Base-by-base conservation (phyloP, 176 grass and related monocot species). In the Lolium multiflorum region DNA sequence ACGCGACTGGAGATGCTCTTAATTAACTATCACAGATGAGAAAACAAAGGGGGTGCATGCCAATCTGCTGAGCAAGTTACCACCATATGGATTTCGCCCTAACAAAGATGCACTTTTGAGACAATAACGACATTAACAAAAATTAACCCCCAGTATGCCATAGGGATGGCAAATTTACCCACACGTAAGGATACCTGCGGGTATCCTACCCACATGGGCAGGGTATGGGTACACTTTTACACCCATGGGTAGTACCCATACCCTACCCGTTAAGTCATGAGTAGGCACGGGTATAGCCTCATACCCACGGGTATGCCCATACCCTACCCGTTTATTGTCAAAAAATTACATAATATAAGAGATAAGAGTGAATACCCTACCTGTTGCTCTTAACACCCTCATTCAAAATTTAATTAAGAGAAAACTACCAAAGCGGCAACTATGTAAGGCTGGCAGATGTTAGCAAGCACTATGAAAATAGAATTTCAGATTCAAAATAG, bases 1-100 rank as follows among this genome's bases (percentile, higher is more conserved):
- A n/a, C n/a, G n/a, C n/a, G n/a, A n/a, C n/a, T n/a, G n/a, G n/a
- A n/a, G n/a, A n/a, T n/a, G n/a, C n/a, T n/a, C n/a, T n/a, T 20
- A 10, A 52, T 9, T 51, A 81, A 51, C 55, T 60, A 60, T 58
- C 15, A 28, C 11, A 1, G 9, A 73, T 83, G 11, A 28, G 1
- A 75, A 81, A 75, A 62, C 6, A n/a, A 22, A 84, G 13, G 13
- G 6, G 5, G 22, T 88, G 61, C 37, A 83, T 70, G 38, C 22
- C 39, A 28, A 49, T 71, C 43, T 73, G 67, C 7, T 65, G 47
- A 66, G 28, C 28, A 15, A 35, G 22, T 14, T 81, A 66, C 44
- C 4, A 25, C 11, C 58, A 65, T 64, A 64, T 51, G 51, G n/a
- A 69, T 69, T 78, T 20, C 4, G 3, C 9, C 50, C 61, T 81